Base-by-base conservation (phyloP, 208 protist species). In the Porcisia deanei region DNA sequence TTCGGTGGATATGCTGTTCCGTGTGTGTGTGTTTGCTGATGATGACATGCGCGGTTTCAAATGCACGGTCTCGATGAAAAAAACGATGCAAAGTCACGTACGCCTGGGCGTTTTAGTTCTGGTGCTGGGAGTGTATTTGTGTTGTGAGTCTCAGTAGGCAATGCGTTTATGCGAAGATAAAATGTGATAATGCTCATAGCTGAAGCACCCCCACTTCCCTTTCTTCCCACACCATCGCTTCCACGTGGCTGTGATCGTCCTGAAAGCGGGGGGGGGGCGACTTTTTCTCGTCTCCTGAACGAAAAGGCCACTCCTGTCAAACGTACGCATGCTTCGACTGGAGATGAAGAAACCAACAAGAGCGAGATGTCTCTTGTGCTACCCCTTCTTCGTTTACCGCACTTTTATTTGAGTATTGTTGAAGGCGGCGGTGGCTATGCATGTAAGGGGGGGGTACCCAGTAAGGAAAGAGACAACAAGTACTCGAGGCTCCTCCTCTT, bases 11-110 rank as follows among this genome's bases (percentile, higher is more conserved):
- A 30, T 60, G 57, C 25, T 30, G 57, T 60, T n/a, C 16, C 0
- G 57, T 60, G 57, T 60, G 57, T 60, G 57, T 60, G 64, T 69
- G 64, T 49, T 18, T 49, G 64, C 52, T 7, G 4, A 14, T 65
- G 60, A 18, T 14, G 30, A 34, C 37, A 34, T 60, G 57, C 57
- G 16, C 14, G 30, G 30, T 30, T 30, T 30, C 30, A 30, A 30
- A 30, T 30, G 30, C 30, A 30, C 30, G 30, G 30, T 30, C 30
- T 30, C 34, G 60, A 18, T 37, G 34, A 65, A 43, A 22, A 22
- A 14, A 37, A 43, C 60, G 16, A 43, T 43, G 37, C 16, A 65
- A 37, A 39, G 3, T 30, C 25, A 22, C 0, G 37, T 43, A 43
- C 43, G 60, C 16, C 2, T 18, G 16, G 58, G 20, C 39, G 25